These are phyloP conservation scores for Phialocephala sp. DNA, from an alignment of 2,329 filamentous ascomycete genomes.

Conservation along the genomic window DNA sequence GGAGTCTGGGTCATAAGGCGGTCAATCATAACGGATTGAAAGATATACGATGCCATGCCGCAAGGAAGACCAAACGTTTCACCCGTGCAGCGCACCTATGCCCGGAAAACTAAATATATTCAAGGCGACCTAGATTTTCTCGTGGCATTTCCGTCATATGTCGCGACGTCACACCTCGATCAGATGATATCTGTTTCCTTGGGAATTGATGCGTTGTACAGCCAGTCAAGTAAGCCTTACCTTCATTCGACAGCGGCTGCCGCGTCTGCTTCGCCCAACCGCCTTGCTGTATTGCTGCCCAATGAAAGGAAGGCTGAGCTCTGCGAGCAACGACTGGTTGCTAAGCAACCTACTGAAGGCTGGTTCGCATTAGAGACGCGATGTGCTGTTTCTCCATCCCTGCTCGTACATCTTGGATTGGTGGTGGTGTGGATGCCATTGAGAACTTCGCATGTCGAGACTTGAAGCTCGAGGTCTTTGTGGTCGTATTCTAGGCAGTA, in stretches of 20 bases:
- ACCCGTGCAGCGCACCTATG: constrained; percentile 28
- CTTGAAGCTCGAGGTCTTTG: not conserved
- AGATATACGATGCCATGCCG: constrained; percentile 17
- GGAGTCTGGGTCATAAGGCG: constrained; percentile 33
- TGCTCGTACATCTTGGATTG: constrained; percentile 9
- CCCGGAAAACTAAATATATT: constrained; percentile 27
- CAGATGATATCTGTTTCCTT: constrained; percentile 31
- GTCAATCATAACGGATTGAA: constrained; percentile 29
- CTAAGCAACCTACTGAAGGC: constrained; percentile 20
- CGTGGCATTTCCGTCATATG: constrained; percentile 24
- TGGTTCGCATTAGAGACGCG: constrained; percentile 36
- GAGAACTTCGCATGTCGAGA: not conserved
- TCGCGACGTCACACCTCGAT: constrained; percentile 36
- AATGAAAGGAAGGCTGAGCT: constrained; percentile 37
- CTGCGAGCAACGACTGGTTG: constrained; percentile 22
- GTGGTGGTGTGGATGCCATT: constrained; percentile 9
- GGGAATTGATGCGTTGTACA: constrained; percentile 47
- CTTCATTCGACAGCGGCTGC: constrained; percentile 36
- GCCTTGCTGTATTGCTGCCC: constrained; percentile 39
- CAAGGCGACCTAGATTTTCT: constrained; percentile 25
- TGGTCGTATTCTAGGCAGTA: not conserved
- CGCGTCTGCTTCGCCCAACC: constrained; percentile 40
- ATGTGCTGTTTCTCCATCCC: constrained; percentile 37
- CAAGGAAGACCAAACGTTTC: constrained; percentile 34
- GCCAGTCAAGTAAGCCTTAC: constrained; percentile 39